Evolutionary conservation across 139 green algal species (phyloP).

Genomic region (Picochlorum sp.): DNA sequence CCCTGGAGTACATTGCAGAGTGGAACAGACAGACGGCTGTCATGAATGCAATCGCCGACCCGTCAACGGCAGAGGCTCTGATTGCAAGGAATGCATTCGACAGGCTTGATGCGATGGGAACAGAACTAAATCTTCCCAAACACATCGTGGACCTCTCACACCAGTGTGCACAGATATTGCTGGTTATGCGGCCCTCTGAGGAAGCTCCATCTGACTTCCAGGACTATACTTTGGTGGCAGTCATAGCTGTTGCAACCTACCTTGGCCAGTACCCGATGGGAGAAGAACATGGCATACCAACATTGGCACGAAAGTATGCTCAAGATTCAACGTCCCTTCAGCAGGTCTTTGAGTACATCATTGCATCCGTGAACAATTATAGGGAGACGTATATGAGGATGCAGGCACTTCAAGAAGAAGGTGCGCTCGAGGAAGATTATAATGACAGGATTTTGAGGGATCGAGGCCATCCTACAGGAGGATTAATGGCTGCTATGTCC

Average conservation of each 20-base stretch:
- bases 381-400: slow-evolving; percentile 39
- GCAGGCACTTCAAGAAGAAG: slow-evolving; percentile 25
- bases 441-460: not conserved
- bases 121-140: slow-evolving; percentile 26
- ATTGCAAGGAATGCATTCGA: slow-evolving; percentile 51
- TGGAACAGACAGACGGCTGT: slow-evolving; percentile 54
- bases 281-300: slow-evolving; percentile 48
- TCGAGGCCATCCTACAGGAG: slow-evolving; percentile 5
- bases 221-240: slow-evolving; percentile 74
- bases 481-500: slow-evolving; percentile 16
- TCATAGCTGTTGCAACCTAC: slow-evolving; percentile 63
- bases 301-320: slow-evolving; percentile 49
- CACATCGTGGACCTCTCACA: slow-evolving; percentile 48
- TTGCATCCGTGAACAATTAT: slow-evolving; percentile 63
- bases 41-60: slow-evolving; percentile 47
- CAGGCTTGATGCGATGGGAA: slow-evolving; percentile 46
- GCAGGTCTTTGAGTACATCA: slow-evolving; percentile 79
- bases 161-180: slow-evolving; percentile 69
- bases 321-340: slow-evolving; percentile 55
- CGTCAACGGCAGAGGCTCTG: slow-evolving; percentile 35
- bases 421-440: slow-evolving; percentile 19
- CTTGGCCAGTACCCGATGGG: slow-evolving; percentile 50
- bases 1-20: slow-evolving; percentile 30
- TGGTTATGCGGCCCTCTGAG: slow-evolving; percentile 60
- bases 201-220: slow-evolving; percentile 71